phyloP scores from a whole-genome alignment of 495 filamentous ascomycete genomes.

The Talaromyces stipitatus region DNA sequence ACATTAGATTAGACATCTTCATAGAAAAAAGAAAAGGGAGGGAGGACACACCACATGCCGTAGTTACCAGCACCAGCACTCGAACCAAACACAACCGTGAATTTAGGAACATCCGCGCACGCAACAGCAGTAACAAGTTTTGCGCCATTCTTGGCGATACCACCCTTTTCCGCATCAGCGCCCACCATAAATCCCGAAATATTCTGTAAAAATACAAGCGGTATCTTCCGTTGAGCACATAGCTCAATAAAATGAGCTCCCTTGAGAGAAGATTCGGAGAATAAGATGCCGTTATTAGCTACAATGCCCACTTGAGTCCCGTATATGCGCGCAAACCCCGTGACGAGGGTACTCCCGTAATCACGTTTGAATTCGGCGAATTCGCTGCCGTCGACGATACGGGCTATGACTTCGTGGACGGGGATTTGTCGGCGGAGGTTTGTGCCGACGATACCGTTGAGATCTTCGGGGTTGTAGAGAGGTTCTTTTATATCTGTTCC shows the following conservation, averaged over 20 bases:
- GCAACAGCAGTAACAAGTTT: constrained; percentile 96
- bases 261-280: constrained; percentile 83
- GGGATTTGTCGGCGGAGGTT: constrained; percentile 80
- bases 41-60: constrained; percentile 60
- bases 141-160: constrained; percentile 96
- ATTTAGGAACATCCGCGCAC: constrained; percentile 93
- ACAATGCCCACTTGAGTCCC: constrained; percentile 89
- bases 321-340: constrained; percentile 87
- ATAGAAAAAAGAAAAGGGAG: not conserved
- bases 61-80: constrained; percentile 74
- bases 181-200: constrained; percentile 99
- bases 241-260: constrained; percentile 98
- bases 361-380: constrained; percentile 94
- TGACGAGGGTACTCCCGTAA: constrained; percentile 86
- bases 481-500: constrained; percentile 53
- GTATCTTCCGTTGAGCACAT: constrained; percentile 84
- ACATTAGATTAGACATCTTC: not conserved
- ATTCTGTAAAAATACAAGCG: constrained; percentile 91
- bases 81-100: constrained; percentile 88
- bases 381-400: constrained; percentile 83
- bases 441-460: constrained; percentile 80
- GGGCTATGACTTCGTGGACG: constrained; percentile 84
- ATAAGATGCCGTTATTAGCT: constrained; percentile 97
- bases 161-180: constrained; percentile 81
- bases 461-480: constrained; percentile 71